These are phyloP conservation scores for Hawksworthiomyces lignivorus DNA, from an alignment of 2,329 filamentous ascomycete genomes.

Conservation along the genomic window DNA sequence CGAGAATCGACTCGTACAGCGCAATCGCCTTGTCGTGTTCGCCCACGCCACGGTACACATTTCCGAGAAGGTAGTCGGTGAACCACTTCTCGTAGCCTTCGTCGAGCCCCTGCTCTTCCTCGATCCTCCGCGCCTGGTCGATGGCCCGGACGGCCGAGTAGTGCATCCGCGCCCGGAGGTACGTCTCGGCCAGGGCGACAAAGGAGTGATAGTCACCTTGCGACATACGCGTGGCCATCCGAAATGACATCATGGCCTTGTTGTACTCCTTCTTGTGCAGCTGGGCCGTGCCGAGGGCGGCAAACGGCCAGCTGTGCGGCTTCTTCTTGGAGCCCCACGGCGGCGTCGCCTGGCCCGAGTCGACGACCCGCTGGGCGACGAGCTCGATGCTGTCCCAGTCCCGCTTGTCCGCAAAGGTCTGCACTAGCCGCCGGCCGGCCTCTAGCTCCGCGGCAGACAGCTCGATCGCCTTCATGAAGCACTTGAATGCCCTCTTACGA, in stretches of 20 bases:
- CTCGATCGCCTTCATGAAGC: conserved; percentile 94
- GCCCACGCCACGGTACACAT: conserved; percentile 87
- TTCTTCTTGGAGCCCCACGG: conserved; percentile 89
- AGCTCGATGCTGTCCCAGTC: conserved; percentile 97
- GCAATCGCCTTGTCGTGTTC: conserved; percentile 76
- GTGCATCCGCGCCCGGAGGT: conserved; percentile 86
- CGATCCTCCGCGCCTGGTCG: conserved; percentile 70
- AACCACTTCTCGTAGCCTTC: conserved; percentile 76
- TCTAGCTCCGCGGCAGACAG: conserved; percentile 78
- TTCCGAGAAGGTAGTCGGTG: conserved; percentile 91
- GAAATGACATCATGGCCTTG: conserved; percentile 85
- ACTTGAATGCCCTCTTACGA: conserved; percentile 76
- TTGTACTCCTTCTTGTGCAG: conserved; percentile 88
- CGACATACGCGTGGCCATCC: conserved; percentile 75
- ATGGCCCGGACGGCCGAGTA: conserved; percentile 93
- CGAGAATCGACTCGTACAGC: conserved; percentile 68
- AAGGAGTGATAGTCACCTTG: conserved; percentile 91
- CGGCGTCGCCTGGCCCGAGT: conserved; percentile 87
- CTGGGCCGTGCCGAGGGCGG: conserved; percentile 86
- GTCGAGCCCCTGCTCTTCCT: conserved; percentile 47
- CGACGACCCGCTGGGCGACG: conserved; percentile 80
- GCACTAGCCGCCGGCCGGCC: conserved; percentile 79
- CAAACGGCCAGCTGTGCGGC: conserved; percentile 92
- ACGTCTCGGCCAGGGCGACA: conserved; percentile 95
- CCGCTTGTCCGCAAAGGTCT: conserved; percentile 76